Conservation (phyloP, 2,329 filamentous ascomycete genomes). For the Aspergillus ibericus region DNA sequence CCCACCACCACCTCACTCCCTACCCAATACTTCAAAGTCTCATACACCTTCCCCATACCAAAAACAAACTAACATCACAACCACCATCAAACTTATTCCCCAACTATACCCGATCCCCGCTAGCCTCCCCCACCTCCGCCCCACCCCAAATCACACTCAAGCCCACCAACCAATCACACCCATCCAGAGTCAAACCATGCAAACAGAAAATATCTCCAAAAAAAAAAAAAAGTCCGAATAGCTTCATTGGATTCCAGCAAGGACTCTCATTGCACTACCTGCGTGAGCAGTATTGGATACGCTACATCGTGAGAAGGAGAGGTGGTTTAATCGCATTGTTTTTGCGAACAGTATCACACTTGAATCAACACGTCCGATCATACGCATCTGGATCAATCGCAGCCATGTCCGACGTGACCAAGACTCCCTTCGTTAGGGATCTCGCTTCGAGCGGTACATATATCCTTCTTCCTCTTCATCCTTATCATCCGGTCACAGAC, state of each 20-base stretch:
- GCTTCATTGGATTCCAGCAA: not conserved
- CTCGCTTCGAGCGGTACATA: constrained; percentile 74
- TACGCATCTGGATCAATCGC: not conserved
- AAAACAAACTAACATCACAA: not conserved
- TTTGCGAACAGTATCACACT: not conserved
- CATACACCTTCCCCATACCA: not conserved
- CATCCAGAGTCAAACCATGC: constrained; percentile 5
- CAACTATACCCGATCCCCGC: not conserved
- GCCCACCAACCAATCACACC: constrained; percentile 10
- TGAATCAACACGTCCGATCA: no score
- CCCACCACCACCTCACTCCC: no score
- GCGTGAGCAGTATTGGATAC: not conserved
- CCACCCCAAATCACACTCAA: not conserved
- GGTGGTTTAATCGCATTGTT: not conserved
- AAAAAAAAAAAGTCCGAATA: constrained; percentile 9
- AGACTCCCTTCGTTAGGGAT: constrained; percentile 74
- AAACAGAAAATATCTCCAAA: constrained; percentile 9
- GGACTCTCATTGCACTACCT: not conserved
- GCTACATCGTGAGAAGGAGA: not conserved
- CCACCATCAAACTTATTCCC: not conserved
- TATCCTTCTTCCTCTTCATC: not conserved
- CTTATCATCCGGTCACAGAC: not conserved
- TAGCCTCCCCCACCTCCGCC: constrained; percentile 1
- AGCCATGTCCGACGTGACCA: constrained; percentile 44
- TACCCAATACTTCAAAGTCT: no score